Base-by-base conservation (phyloP, 139 green algal genomes). In the Gonium pectorale region DNA sequence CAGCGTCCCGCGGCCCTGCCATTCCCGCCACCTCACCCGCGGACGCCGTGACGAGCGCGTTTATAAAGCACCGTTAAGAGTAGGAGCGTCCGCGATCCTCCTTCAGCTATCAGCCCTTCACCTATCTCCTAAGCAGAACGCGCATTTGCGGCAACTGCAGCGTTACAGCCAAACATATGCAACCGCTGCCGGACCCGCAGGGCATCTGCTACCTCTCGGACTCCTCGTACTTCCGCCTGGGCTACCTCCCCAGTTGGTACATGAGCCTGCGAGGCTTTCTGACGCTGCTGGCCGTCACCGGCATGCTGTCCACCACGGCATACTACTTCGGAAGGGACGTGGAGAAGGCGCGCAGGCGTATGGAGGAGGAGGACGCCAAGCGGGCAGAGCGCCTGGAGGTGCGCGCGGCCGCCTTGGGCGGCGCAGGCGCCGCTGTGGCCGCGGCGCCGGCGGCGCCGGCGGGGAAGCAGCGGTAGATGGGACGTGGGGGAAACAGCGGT, bases 181-280 rank as follows among this genome's bases (percentile, higher is more conserved):
- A 67, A 31, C 66, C 19, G 22, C 59, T 24, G 7, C 8, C 38
- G n/a, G 43, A n/a, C 21, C 27, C 5, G 19, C 72, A 82, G 72
- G 46, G 26, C 44, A 72, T 86, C 52, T 80, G 68, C 80, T 86
- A 86, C 52, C n/a, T 86, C 5, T 86, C 80, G 5, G 80, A 86
- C 68, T 22, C 44, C 0, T 69, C 51, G 11, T 80, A 80, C 80
- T 72, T 35, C 66, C 46, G 37, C 11, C 15, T 17, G 31, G 66
- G 74, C 64, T 49, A 60, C 15, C 85, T 88, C 40, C 80, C 84
- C 21, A n/a, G 41, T 38, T 89, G 88, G 88, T 92, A 90, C 86
- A 81, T 88, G 82, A 68, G 86, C 4, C 84, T 93, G 63, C 77
- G 89, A 11, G 80, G 81, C 41, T 86, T 82, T 31, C 63, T 91